Evolutionary conservation across 179 eudicot genomes (phyloP).

Genomic region (Patellifolia procumbens): DNA sequence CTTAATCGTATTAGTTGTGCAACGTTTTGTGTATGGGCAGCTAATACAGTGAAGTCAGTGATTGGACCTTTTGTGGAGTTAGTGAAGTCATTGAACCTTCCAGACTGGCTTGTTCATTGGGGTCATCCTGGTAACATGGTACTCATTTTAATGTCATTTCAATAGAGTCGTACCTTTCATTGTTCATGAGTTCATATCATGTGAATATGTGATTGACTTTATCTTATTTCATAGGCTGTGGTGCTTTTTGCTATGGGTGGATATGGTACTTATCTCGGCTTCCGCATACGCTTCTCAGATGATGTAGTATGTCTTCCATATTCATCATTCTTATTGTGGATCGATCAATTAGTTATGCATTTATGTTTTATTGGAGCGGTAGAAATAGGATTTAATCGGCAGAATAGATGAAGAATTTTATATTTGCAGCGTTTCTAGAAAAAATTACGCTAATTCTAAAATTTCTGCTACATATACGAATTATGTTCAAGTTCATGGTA

Average conservation of each 20-base stretch:
- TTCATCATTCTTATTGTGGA: no score
- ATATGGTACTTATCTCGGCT: constrained; percentile 88
- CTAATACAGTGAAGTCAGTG: constrained; percentile 59
- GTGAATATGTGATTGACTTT: neutral
- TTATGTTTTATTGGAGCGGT: no score
- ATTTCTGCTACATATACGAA: no score
- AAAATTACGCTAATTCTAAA: no score
- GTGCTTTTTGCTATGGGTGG: constrained; percentile 98
- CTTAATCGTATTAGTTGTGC: constrained; percentile 24
- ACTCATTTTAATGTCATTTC: no score
- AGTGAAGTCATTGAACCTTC: constrained; percentile 70
- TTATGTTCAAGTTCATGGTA: no score
- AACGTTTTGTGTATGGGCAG: constrained; percentile 41
- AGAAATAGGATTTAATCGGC: no score
- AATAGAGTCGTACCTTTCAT: no score
- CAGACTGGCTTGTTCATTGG: constrained; percentile 96
- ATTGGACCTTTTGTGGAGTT: constrained; percentile 82
- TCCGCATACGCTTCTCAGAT: constrained; percentile 73
- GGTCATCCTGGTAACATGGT: constrained; percentile 98
- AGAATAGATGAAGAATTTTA: no score
- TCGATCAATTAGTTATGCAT: no score
- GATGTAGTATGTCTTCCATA: constrained; percentile 53
- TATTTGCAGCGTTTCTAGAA: no score
- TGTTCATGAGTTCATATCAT: neutral
- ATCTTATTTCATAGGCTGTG: constrained; percentile 55